phyloP scores from a whole-genome alignment of 2,329 filamentous ascomycete genomes.

The Cercospora zeae-maydis region DNA sequence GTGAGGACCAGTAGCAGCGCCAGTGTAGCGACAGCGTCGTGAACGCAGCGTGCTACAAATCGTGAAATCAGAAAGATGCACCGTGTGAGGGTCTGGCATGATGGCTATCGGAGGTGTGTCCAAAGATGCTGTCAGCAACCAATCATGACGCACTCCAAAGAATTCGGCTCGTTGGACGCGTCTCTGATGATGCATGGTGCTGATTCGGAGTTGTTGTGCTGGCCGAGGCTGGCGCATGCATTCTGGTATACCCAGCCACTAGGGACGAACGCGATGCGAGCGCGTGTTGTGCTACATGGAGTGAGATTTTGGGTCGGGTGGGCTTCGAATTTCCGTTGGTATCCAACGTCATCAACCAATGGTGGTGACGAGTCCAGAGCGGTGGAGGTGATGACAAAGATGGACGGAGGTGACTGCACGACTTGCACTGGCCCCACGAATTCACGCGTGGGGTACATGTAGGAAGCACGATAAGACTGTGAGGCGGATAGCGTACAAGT shows the following conservation, averaged over 20 bases:
- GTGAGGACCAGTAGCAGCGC: neutral
- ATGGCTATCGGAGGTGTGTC: neutral
- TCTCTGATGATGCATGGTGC: neutral
- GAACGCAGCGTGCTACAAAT: neutral
- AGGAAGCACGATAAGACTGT: no score
- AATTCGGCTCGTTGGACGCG: neutral
- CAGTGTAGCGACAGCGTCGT: neutral
- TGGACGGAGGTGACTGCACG: no score
- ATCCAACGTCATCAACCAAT: neutral
- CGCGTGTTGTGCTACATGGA: neutral
- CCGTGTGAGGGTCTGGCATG: neutral
- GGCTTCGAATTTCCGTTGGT: neutral
- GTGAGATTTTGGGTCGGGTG: neutral
- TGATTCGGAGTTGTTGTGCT: neutral
- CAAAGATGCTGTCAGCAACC: neutral
- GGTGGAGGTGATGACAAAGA: neutral
- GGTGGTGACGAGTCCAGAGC: neutral
- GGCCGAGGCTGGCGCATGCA: neutral
- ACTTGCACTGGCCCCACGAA: no score
- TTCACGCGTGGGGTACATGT: no score
- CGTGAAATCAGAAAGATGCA: neutral
- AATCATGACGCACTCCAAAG: neutral
- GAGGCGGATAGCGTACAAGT: no score
- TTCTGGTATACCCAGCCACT: neutral
- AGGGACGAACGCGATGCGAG: neutral